phyloP scores from a whole-genome alignment of 352 stramenopile genomes.

The Pythium plurisporium region DNA sequence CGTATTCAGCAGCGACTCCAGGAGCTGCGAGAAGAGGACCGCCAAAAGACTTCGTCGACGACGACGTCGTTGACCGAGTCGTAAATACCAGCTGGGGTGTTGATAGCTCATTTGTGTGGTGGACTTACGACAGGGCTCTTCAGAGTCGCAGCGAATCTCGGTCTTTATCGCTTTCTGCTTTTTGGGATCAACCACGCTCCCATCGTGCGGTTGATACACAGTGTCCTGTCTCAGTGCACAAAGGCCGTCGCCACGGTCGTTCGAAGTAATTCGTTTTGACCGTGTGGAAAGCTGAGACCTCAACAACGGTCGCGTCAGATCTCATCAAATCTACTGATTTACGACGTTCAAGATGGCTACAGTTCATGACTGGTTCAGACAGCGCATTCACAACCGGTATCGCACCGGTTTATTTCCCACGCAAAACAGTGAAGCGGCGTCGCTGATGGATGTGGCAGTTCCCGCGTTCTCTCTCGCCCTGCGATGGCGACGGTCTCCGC shows the following conservation, averaged over 20 bases:
- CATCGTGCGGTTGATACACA: no score
- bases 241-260: no score
- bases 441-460: neutral
- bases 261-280: neutral
- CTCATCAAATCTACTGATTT: no score
- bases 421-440: neutral
- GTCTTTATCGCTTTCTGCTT: no score
- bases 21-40: constrained; percentile 43
- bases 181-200: no score
- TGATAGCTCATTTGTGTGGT: no score
- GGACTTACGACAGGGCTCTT: no score
- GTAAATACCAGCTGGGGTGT: no score
- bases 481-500: neutral
- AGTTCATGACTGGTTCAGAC: constrained; percentile 15
- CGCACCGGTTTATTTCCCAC: constrained; percentile 4
- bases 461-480: neutral
- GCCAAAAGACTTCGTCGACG: constrained; percentile 27
- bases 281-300: neutral
- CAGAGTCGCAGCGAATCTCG: no score
- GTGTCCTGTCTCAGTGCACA: no score
- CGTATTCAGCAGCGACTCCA: constrained; percentile 70
- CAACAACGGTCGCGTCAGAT: no score
- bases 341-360: constrained; percentile 7
- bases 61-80: constrained; percentile 1
- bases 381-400: constrained; percentile 1